A percentile compares a stretch with the other conserved stretches of the same genome.
Conservation (phyloP, 106 monocot species). For the Alisma plantagoaquatica region DNA sequence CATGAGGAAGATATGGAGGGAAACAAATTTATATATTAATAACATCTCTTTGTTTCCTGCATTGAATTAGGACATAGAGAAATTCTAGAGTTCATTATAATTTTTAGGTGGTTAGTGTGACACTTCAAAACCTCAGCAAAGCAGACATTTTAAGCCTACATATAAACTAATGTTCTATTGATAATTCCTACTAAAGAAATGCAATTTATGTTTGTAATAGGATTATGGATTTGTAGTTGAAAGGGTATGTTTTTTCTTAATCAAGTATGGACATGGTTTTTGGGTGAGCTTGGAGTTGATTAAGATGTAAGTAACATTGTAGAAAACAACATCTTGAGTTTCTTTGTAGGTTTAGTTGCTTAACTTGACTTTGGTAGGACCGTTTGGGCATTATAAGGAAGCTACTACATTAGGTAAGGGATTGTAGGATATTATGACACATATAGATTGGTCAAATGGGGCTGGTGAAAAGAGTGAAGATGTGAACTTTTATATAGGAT, state of each 20-base stretch:
- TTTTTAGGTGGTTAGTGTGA: no score
- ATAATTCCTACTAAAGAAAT: no score
- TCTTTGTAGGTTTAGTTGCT: constrained; percentile 41
- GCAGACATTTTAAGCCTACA: no score
- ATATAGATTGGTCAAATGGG: constrained; percentile 41
- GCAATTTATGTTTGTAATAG: constrained; percentile 37
- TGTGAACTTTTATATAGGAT: constrained; percentile 28
- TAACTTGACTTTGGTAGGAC: constrained; percentile 73
- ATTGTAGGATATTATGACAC: constrained; percentile 26
- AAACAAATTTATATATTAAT: no score
- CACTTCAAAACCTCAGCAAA: no score
- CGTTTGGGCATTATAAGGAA: constrained; percentile 68
- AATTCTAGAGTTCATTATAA: no score
- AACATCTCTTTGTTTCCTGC: no score
- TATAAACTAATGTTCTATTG: no score
- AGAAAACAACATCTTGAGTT: constrained; percentile 48
- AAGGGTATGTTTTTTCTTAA: constrained; percentile 48
- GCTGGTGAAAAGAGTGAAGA: constrained; percentile 45
- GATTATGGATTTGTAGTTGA: constrained; percentile 6
- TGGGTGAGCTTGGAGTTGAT: constrained; percentile 56
- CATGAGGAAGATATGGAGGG: no score
- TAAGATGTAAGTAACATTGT: constrained; percentile 14
- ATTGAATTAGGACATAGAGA: no score
- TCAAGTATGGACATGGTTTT: constrained; percentile 53
- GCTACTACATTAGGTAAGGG: constrained; percentile 55